Percentiles rank a stretch among this genome's conserved stretches.
These are phyloP conservation scores for Globisporangium acanthophoron DNA, from an alignment of 352 stramenopile species.

Conservation along the genomic window DNA sequence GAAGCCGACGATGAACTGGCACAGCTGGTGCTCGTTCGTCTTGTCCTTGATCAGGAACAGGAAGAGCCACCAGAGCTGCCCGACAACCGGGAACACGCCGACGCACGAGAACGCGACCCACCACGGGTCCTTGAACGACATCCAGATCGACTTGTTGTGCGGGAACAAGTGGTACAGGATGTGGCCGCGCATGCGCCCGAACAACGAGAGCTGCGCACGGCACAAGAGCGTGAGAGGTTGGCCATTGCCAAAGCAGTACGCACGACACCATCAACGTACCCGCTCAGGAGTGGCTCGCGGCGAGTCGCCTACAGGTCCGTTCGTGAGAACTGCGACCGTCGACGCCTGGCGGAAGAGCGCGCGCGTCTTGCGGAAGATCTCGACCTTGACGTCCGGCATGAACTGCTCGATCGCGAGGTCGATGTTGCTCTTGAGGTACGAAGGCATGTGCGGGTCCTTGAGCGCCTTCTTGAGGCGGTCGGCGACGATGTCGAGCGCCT, in stretches of 20 bases:
- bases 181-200: slow-evolving; percentile 51
- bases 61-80: slow-evolving; percentile 88
- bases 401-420: slow-evolving; percentile 83
- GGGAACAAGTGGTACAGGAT: slow-evolving; percentile 88
- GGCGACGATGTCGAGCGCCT: slow-evolving; percentile 71
- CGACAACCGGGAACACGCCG: slow-evolving; percentile 78
- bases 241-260: background rate
- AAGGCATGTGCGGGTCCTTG: slow-evolving; percentile 82
- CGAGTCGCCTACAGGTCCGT: background rate
- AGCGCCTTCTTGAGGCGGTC: slow-evolving; percentile 66
- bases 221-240: background rate
- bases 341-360: slow-evolving; percentile 54
- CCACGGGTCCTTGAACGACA: slow-evolving; percentile 75
- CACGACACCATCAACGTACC: slow-evolving; percentile 1
- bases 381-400: slow-evolving; percentile 86
- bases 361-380: slow-evolving; percentile 82
- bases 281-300: background rate
- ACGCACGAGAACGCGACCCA: slow-evolving; percentile 76
- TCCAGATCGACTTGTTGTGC: slow-evolving; percentile 86
- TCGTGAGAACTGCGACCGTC: slow-evolving; percentile 3
- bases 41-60: slow-evolving; percentile 90
- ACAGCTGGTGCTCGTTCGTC: slow-evolving; percentile 90
- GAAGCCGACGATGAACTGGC: slow-evolving; percentile 90
- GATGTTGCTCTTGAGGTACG: slow-evolving; percentile 80
- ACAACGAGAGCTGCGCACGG: slow-evolving; percentile 24